Evolutionary conservation across 2,329 filamentous ascomycete species (phyloP), one percentile per base, ranked within the genome.

Genomic region (Orbilia javanica): DNA sequence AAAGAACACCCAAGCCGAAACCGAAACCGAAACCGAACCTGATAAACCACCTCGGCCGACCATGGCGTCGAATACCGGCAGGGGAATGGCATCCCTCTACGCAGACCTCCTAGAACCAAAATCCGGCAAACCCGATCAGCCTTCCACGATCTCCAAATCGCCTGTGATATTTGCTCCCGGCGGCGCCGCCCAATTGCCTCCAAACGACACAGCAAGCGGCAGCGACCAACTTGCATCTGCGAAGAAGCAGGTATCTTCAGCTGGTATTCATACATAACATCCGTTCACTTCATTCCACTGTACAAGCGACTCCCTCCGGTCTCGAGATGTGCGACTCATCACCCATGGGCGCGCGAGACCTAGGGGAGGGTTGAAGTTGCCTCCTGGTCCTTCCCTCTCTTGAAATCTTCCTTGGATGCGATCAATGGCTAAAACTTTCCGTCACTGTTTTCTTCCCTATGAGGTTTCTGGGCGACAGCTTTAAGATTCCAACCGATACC

Each of bases 171-270:
- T 78, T 42, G 29, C 74, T 39, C 34, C 74, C 34, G 52, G 62
- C 34, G 52, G 62, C 27, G 42, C 42, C n/a, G 34, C 39, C 25
- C 57, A 65, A 13, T 11, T n/a, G n/a, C 36, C 66, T 39, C 3
- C 67, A 10, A 27, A 57, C 7, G 66, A 77, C 53, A 67, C 44
- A 29, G 20, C 57, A 29, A 62, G 50, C 64, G 46, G 48, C 69
- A 66, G 60, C 68, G 69, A 74, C 48, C 68, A 69, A 44, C 36
- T 60, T 67, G 75, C 57, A 65, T 73, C 75, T 48, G 36, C 55
- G 62, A 79, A 79, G 69, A 79, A 79, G 75, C 75, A 73, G 27
- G 42, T 79, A 79, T 70, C 75, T 60, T 79, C 75, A 79, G 69
- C 75, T 64, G 75, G 75, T 79, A 79, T 72, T 78, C 74, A 65